Conservation (phyloP, 768 basidiomycete genomes). For the Neoboletus brunneissimus region DNA sequence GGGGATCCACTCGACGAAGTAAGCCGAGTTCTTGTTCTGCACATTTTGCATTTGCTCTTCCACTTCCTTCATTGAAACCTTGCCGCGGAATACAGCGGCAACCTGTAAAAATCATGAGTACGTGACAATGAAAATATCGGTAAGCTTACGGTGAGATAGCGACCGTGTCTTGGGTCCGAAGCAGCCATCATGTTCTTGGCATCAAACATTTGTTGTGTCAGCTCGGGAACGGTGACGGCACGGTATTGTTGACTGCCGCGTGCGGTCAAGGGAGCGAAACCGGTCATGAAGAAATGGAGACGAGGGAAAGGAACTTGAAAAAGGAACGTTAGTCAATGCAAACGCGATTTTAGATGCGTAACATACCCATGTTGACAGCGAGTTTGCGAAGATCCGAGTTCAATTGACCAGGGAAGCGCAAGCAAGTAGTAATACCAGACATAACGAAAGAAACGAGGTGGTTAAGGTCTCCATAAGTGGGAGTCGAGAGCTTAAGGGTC, state of each 20-base stretch:
- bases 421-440: slow-evolving; percentile 97
- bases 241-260: slow-evolving; percentile 95
- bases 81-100: slow-evolving; percentile 97
- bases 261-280: slow-evolving; percentile 91
- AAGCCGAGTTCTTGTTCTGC: slow-evolving; percentile 95
- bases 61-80: slow-evolving; percentile 99
- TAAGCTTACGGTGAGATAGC: slow-evolving; percentile 83
- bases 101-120: slow-evolving; percentile 43
- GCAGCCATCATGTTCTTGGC: slow-evolving; percentile 99
- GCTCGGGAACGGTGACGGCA: slow-evolving; percentile 94
- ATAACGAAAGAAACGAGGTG: slow-evolving; percentile 97
- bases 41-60: slow-evolving; percentile 99
- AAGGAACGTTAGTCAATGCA: slow-evolving; percentile 1
- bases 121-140: background rate
- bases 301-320: slow-evolving; percentile 89
- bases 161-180: slow-evolving; percentile 92
- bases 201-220: slow-evolving; percentile 99
- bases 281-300: slow-evolving; percentile 99
- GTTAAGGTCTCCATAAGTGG: slow-evolving; percentile 97
- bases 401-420: slow-evolving; percentile 99
- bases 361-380: slow-evolving; percentile 97
- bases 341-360: background rate
- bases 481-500: slow-evolving; percentile 93
- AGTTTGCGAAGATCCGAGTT: slow-evolving; percentile 98
- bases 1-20: slow-evolving; percentile 99